Percentiles rank a stretch among this genome's conserved stretches.
Conservation (phyloP, 208 protist genomes). For the Trypanosoma platydactyli region DNA sequence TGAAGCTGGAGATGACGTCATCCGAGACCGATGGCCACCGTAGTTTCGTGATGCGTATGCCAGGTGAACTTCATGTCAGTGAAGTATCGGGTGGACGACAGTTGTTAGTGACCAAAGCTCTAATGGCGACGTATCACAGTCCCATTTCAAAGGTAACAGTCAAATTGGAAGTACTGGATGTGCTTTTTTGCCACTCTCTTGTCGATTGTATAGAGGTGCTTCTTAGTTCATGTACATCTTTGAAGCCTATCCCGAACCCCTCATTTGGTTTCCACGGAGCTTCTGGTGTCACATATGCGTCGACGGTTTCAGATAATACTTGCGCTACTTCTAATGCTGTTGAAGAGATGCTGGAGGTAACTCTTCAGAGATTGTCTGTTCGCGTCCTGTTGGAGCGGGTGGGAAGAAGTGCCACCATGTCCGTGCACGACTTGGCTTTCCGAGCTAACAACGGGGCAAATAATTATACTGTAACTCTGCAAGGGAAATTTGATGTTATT, state of each 20-base stretch:
- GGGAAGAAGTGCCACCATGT: neutral
- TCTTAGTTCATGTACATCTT: conserved; percentile 1
- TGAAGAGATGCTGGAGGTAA: neutral
- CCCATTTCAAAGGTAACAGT: neutral
- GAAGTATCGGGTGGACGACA: conserved; percentile 16
- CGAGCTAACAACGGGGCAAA: neutral
- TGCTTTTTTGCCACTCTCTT: conserved; percentile 12
- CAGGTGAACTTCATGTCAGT: conserved; percentile 12
- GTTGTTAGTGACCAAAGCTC: conserved; percentile 14
- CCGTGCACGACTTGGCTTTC: conserved; percentile 1
- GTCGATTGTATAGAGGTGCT: conserved; percentile 25
- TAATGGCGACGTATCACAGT: neutral
- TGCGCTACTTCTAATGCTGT: neutral
- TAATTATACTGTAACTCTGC: neutral
- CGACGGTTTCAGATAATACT: neutral
- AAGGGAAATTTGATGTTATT: neutral
- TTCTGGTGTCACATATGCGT: neutral
- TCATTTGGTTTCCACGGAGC: neutral
- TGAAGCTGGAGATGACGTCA: conserved; percentile 20
- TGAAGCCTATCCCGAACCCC: neutral
- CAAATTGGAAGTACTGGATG: neutral
- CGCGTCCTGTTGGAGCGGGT: neutral
- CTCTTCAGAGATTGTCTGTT: conserved; percentile 4
- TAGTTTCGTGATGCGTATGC: conserved; percentile 18
- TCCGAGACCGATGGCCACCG: conserved; percentile 9